Percentiles rank a stretch among this genome's conserved stretches.
These are phyloP conservation scores for Taphrina wiesneri DNA, from an alignment of 1,139 yeast species.

Conservation along the genomic window DNA sequence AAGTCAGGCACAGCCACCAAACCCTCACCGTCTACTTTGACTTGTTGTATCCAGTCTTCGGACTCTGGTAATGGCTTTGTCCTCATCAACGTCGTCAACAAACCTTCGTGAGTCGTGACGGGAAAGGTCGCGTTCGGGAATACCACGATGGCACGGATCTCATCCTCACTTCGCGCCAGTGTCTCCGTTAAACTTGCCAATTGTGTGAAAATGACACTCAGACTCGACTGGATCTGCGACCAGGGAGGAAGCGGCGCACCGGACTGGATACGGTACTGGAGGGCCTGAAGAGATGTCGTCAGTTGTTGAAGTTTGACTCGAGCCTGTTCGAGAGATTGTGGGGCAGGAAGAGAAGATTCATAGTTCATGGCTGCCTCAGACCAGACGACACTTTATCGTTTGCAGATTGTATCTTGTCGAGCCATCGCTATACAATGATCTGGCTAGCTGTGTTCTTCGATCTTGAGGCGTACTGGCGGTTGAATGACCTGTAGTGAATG, in stretches of 20 bases:
- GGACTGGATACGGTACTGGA: slow-evolving; percentile 6
- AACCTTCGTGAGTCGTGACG: slow-evolving; percentile 74
- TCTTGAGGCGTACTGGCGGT: too few relatives aligned
- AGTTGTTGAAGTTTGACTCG: slow-evolving; percentile 29
- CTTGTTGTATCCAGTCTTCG: slow-evolving; percentile 60
- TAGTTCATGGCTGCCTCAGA: background rate
- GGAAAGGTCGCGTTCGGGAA: slow-evolving; percentile 84
- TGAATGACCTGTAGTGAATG: too few relatives aligned
- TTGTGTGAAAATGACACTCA: slow-evolving; percentile 24
- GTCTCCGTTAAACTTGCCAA: slow-evolving; percentile 21
- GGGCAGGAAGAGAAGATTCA: slow-evolving; percentile 11
- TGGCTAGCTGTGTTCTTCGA: too few relatives aligned
- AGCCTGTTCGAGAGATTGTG: slow-evolving; percentile 24
- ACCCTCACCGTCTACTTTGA: background rate
- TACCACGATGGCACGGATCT: slow-evolving; percentile 14
- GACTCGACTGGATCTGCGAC: slow-evolving; percentile 23
- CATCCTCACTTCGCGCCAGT: slow-evolving; percentile 15
- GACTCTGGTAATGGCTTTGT: slow-evolving; percentile 89
- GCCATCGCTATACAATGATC: background rate
- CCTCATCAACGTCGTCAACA: slow-evolving; percentile 76
- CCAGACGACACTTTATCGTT: background rate
- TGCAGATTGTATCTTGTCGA: background rate
- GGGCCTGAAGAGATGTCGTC: slow-evolving; percentile 26
- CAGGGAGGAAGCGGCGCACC: slow-evolving; percentile 14
- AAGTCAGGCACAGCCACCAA: slow-evolving; percentile 1